Evolutionary conservation across 2,329 filamentous ascomycete species (phyloP).

Genomic region (Trichoderma oligosporum): DNA sequence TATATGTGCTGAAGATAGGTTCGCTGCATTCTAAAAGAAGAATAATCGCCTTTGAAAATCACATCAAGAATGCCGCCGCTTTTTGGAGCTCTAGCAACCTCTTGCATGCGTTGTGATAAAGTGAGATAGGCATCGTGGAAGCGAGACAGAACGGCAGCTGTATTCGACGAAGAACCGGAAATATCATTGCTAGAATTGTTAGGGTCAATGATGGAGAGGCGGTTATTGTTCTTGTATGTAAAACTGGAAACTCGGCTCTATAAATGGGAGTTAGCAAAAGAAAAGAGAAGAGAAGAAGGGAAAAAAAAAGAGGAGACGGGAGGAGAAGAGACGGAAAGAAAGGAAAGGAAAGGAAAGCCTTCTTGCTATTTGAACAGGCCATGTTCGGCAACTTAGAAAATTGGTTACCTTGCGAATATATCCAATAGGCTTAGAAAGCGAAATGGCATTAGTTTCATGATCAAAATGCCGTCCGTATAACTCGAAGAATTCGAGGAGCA

Average conservation of each 20-base stretch:
- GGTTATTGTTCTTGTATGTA: conserved; percentile 57
- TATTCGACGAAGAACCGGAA: conserved; percentile 75
- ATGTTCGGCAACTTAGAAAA: not conserved
- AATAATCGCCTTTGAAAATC: conserved; percentile 76
- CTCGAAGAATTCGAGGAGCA: conserved; percentile 83
- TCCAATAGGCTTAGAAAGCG: conserved; percentile 63
- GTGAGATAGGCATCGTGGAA: conserved; percentile 63
- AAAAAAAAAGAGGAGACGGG: no score
- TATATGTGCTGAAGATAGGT: conserved; percentile 56
- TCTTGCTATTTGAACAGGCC: not conserved
- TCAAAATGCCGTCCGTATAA: conserved; percentile 84
- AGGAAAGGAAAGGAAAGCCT: no score
- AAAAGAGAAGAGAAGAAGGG: no score
- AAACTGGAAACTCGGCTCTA: conserved; percentile 45
- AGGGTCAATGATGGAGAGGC: conserved; percentile 87
- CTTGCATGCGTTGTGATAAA: conserved; percentile 56
- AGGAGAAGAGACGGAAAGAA: no score
- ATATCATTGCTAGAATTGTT: conserved; percentile 86
- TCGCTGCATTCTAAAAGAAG: conserved; percentile 66
- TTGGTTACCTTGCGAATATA: conserved; percentile 72
- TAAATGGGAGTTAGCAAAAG: not conserved
- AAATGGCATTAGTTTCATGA: conserved; percentile 65
- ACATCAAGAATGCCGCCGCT: conserved; percentile 57
- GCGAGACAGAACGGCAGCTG: conserved; percentile 59
- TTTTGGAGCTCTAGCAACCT: conserved; percentile 39